Evolutionary conservation across 257 asterid species (phyloP).

Genomic region (Leonotis leonurus): DNA sequence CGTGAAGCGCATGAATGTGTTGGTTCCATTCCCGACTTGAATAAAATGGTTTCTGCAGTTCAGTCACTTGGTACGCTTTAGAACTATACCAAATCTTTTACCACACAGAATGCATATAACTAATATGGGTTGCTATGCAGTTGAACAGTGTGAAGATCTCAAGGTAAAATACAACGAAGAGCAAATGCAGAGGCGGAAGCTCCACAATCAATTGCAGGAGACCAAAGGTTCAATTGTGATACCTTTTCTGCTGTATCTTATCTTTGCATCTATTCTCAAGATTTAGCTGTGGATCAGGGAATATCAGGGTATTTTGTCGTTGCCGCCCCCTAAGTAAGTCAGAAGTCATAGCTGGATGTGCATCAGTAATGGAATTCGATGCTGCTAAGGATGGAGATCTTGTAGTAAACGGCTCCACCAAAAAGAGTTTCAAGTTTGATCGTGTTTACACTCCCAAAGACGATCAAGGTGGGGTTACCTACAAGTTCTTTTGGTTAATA

Average conservation of each 20-base stretch:
- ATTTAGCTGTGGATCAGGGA: slow-evolving; percentile 46
- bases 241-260: neutral
- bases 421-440: slow-evolving; percentile 74
- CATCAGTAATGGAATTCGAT: slow-evolving; percentile 75
- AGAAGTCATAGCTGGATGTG: slow-evolving; percentile 53
- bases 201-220: slow-evolving; percentile 87
- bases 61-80: slow-evolving; percentile 74
- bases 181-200: slow-evolving; percentile 83
- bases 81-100: slow-evolving; percentile 6
- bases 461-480: slow-evolving; percentile 78
- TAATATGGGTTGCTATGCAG: slow-evolving; percentile 36
- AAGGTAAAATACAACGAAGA: slow-evolving; percentile 86
- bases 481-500: neutral
- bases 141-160: slow-evolving; percentile 90
- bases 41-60: slow-evolving; percentile 80
- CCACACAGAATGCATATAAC: neutral
- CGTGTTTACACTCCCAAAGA: slow-evolving; percentile 86
- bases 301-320: slow-evolving; percentile 92
- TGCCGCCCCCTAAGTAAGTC: slow-evolving; percentile 91
- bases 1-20: slow-evolving; percentile 85
- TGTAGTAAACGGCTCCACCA: slow-evolving; percentile 44
- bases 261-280: slow-evolving; percentile 10
- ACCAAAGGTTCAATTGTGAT: slow-evolving; percentile 57
- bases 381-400: slow-evolving; percentile 95
- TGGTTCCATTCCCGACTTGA: slow-evolving; percentile 80